A percentile compares a stretch with the other conserved stretches of the same genome.
These are phyloP conservation scores for Musa itinerans DNA, from an alignment of 176 grass and related monocot genomes.

Conservation along the genomic window DNA sequence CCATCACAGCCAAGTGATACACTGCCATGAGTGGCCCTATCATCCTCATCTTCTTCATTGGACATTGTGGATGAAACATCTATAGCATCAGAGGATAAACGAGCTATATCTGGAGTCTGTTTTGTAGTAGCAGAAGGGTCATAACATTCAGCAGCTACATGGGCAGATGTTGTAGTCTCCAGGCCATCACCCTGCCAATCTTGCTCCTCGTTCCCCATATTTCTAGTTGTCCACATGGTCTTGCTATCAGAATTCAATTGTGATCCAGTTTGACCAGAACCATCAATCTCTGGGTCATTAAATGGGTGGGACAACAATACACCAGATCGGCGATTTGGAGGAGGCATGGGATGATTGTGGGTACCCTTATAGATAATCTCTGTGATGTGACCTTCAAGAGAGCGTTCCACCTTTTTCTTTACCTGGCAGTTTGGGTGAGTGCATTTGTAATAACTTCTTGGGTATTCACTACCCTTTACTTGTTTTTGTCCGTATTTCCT, in stretches of 20 bases:
- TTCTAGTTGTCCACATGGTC: background rate
- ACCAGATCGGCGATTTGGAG: slow-evolving; percentile 7
- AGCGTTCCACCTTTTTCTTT: slow-evolving; percentile 18
- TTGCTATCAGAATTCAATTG: slow-evolving; percentile 3
- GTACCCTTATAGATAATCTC: slow-evolving; percentile 17
- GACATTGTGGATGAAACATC: slow-evolving; percentile 10
- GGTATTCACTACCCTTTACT: slow-evolving; percentile 14
- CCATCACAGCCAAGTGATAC: slow-evolving; percentile 12
- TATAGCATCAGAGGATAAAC: background rate
- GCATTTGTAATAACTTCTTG: slow-evolving; percentile 21
- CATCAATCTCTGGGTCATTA: slow-evolving; percentile 5
- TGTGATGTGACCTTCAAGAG: slow-evolving; percentile 11
- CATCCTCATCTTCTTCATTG: slow-evolving; percentile 15
- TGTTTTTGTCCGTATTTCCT: slow-evolving; percentile 19
- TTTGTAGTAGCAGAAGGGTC: background rate
- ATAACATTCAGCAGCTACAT: background rate
- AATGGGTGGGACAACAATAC: slow-evolving; percentile 5
- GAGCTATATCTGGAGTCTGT: background rate
- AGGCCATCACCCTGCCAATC: slow-evolving; percentile 3
- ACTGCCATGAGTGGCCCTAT: slow-evolving; percentile 11
- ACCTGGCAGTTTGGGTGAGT: slow-evolving; percentile 12
- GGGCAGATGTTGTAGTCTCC: background rate
- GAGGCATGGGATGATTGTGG: slow-evolving; percentile 17
- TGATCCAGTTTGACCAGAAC: background rate
- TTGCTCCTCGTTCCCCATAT: background rate